Conservation (phyloP, 2,329 filamentous ascomycete species). For the Aureobasidium vineae region DNA sequence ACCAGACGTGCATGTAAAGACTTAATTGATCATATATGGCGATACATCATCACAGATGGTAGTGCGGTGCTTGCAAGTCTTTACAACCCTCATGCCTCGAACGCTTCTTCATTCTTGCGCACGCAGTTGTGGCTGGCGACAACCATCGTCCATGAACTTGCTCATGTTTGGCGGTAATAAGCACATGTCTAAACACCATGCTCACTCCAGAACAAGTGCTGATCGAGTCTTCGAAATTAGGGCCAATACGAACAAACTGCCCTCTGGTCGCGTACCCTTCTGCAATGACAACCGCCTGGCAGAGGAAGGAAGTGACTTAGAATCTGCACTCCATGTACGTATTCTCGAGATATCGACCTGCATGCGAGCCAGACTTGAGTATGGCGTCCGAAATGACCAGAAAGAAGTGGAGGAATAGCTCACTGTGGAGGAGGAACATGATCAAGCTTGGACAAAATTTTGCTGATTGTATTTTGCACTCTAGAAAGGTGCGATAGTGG, state of each 20-base stretch:
- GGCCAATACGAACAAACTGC: neutral
- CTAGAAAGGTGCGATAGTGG: neutral
- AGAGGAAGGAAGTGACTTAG: neutral
- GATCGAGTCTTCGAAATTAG: neutral
- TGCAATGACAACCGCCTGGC: neutral
- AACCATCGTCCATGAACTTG: neutral
- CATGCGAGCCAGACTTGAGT: neutral
- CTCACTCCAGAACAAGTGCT: neutral
- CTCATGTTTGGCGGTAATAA: neutral
- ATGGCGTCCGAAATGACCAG: neutral
- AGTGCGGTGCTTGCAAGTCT: neutral
- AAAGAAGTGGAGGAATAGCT: neutral
- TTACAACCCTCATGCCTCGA: neutral
- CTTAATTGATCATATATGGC: neutral
- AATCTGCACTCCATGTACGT: neutral
- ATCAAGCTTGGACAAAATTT: neutral
- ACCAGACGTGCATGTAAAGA: neutral
- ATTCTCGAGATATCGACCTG: neutral
- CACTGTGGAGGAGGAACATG: neutral
- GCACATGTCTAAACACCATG: neutral
- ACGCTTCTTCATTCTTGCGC: neutral
- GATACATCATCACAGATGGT: neutral
- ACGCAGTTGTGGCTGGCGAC: neutral
- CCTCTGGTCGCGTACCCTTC: neutral
- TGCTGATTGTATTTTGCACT: neutral